These are phyloP conservation scores for Phytopythium boreale DNA, from an alignment of 352 stramenopile species.

Conservation along the genomic window DNA sequence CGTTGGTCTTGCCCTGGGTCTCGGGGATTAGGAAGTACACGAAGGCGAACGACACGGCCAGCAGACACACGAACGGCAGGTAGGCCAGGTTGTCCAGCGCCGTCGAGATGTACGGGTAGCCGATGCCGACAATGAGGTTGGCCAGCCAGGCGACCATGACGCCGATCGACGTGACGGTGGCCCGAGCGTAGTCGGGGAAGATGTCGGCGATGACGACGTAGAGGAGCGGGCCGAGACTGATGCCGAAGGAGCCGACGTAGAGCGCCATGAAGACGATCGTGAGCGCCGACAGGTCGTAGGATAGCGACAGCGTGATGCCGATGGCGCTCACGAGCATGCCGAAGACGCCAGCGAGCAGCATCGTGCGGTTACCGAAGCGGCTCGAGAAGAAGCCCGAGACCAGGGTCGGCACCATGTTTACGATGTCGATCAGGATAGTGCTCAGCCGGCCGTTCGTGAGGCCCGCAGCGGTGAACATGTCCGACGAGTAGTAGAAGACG, in stretches of 20 bases:
- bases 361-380: conserved; percentile 29
- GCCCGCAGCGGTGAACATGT: conserved; percentile 33
- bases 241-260: conserved; percentile 27
- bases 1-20: conserved; percentile 43
- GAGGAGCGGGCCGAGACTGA: conserved; percentile 33
- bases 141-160: conserved; percentile 29
- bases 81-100: conserved; percentile 30
- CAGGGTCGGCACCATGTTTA: conserved; percentile 35
- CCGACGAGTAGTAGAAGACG: conserved; percentile 54
- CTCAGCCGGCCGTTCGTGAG: conserved; percentile 29
- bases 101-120: conserved; percentile 39
- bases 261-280: conserved; percentile 37
- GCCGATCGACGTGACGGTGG: conserved; percentile 27
- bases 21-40: conserved; percentile 35
- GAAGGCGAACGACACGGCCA: conserved; percentile 26
- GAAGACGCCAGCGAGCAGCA: conserved; percentile 28
- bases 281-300: conserved; percentile 20
- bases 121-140: conserved; percentile 47
- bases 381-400: conserved; percentile 24
- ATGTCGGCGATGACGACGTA: conserved; percentile 45
- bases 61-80: conserved; percentile 28
- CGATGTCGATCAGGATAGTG: conserved; percentile 32
- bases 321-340: conserved; percentile 34
- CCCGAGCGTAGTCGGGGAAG: conserved; percentile 38
- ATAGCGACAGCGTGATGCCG: conserved; percentile 34